phyloP scores from a whole-genome alignment of 345 rosid species.

The Barbarea vulgaris region DNA sequence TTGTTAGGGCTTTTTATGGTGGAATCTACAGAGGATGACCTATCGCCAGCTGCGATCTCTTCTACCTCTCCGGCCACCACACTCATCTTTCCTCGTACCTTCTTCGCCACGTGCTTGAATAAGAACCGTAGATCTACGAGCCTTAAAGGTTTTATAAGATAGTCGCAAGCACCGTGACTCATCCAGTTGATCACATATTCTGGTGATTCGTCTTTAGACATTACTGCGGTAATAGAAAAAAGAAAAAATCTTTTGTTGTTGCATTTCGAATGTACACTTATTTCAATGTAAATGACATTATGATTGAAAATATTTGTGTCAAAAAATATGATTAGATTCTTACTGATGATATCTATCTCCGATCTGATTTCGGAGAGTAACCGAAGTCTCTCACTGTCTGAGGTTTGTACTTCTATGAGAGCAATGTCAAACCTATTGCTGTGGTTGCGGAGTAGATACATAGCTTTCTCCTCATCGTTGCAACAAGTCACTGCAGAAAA shows the following conservation, averaged over 20 bases:
- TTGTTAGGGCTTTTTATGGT: constrained; percentile 18
- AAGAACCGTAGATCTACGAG: constrained; percentile 61
- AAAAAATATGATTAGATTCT: constrained; percentile 30
- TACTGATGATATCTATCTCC: constrained; percentile 74
- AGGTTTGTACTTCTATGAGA: constrained; percentile 66
- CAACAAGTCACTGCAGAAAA: constrained; percentile 65
- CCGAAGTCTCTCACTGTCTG: constrained; percentile 62
- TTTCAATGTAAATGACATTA: not conserved
- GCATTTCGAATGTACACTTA: not conserved
- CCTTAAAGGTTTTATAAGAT: constrained; percentile 68
- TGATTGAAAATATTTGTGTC: not conserved
- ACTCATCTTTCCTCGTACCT: not conserved
- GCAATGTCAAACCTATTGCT: constrained; percentile 58
- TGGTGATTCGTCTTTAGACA: constrained; percentile 71
- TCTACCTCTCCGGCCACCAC: not conserved
- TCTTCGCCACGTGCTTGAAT: constrained; percentile 33
- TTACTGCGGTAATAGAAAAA: constrained; percentile 49
- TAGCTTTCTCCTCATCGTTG: constrained; percentile 60
- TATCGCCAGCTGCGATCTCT: not conserved
- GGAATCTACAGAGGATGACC: constrained; percentile 14
- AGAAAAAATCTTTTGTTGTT: not conserved
- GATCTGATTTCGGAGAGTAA: constrained; percentile 54
- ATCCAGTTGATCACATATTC: constrained; percentile 60
- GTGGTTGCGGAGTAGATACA: constrained; percentile 47
- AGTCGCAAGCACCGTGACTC: constrained; percentile 69